phyloP scores from a whole-genome alignment of 805 yeast species.

The Candida golubevii region DNA sequence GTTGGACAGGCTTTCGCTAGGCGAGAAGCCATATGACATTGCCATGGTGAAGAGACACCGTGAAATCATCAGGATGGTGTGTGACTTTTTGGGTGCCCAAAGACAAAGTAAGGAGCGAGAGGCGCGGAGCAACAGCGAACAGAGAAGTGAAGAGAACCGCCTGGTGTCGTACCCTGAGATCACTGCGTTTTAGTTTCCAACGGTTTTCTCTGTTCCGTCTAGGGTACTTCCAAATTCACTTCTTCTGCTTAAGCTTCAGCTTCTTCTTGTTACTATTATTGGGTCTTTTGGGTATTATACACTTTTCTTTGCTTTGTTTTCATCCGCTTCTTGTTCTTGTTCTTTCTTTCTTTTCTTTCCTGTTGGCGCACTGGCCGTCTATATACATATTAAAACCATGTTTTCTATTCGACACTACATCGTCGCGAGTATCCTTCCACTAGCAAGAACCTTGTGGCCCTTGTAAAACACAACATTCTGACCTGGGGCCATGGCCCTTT shows the following conservation, averaged over 20 bases:
- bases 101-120: slow-evolving; percentile 1
- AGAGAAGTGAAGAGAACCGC: slow-evolving; percentile 12
- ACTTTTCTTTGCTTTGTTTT: too few species aligned
- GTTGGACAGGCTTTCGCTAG: slow-evolving; percentile 14
- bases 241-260: not conserved
- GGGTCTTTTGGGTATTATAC: not conserved
- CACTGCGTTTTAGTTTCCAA: slow-evolving; percentile 30
- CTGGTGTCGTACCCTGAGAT: slow-evolving; percentile 35
- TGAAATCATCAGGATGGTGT: slow-evolving; percentile 32
- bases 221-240: too few species aligned
- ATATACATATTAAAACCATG: not conserved
- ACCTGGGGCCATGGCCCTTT: slow-evolving; percentile 85
- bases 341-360: not conserved
- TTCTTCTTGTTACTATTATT: not conserved
- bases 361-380: not conserved
- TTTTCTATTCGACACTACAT: not conserved
- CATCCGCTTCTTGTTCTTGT: not conserved
- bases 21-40: slow-evolving; percentile 16
- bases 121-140: slow-evolving; percentile 1
- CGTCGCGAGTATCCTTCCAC: slow-evolving; percentile 11
- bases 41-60: slow-evolving; percentile 34
- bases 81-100: slow-evolving; percentile 25
- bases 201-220: not conserved
- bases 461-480: slow-evolving; percentile 76
- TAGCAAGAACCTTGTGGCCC: slow-evolving; percentile 57